Evolutionary conservation across 495 filamentous ascomycete species (phyloP), one percentile per base, ranked within the genome.

Genomic region (Hypomontagnella monticulosa): DNA sequence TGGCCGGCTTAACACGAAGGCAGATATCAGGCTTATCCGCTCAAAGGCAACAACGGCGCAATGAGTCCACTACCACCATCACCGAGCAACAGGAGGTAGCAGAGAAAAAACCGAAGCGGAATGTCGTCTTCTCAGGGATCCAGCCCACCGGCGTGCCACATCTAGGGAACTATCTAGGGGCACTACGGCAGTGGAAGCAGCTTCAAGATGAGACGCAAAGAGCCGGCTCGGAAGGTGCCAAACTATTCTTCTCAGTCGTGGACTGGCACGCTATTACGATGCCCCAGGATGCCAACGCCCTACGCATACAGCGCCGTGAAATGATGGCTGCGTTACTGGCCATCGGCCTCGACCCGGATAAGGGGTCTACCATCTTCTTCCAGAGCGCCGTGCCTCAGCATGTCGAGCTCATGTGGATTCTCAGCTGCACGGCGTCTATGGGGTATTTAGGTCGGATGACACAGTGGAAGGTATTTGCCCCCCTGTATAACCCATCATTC

Each of bases 131-230:
- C 81, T 98, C 96, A 8, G 95, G 93, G 27, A 98, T 99, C 63
- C 95, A 99, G 71, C 96, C 95, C 14, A 98, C 95, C 4, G 95
- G 93, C 4, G 78, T 96, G 8, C 96, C 95, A n/a, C 96, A 98
- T 73, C 80, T 99, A 32, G 95, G 95, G 11, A 99, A 99, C 76
- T 98, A 98, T 73, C 83, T 97, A 7, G 95, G 95, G 10, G 96
- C 95, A n/a, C 78, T 99, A 53, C 84, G 85, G 27, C 85, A 91
- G 80, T 99, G 95, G 95, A 88, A 88, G 34, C 79, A 81, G 57
- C 78, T 97, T 4, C 93, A 97, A 66, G 81, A 93, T 71, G 75
- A 80, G 12, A 78, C 87, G 0, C 56, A 74, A 0, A 63, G 79
- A 12, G 75, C 79, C 4, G 84, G 86, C 10, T 75, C 79, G 4